These are phyloP conservation scores for Euphrasia arctica DNA, from an alignment of 305 asterid genomes.

Conservation along the genomic window DNA sequence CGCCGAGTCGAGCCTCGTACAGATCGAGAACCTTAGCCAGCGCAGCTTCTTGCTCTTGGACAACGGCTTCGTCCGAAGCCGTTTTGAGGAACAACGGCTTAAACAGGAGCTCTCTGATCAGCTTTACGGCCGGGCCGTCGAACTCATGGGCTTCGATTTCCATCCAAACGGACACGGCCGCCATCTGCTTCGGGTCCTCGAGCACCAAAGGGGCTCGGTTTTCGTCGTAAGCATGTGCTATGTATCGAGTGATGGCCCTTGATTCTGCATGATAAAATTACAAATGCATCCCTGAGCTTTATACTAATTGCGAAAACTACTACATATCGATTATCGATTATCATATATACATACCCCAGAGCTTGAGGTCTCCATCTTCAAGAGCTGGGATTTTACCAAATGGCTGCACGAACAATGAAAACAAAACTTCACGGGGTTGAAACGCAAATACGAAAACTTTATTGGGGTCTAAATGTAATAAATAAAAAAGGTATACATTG, in stretches of 20 bases:
- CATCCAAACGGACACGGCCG: constrained; percentile 32
- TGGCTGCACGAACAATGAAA: constrained; percentile 34
- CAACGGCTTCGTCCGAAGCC: constrained; percentile 32
- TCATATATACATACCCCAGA: constrained; percentile 26
- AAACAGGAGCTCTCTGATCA: constrained; percentile 35
- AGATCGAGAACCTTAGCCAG: constrained; percentile 41
- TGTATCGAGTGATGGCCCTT: constrained; percentile 39
- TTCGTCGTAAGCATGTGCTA: constrained; percentile 27
- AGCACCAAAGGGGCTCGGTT: constrained; percentile 32
- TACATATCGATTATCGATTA: too few relatives aligned
- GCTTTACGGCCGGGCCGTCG: constrained; percentile 32
- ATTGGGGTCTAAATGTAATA: too few relatives aligned
- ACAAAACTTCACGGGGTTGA: background rate
- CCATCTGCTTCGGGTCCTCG: constrained; percentile 42
- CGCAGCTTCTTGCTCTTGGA: constrained; percentile 21
- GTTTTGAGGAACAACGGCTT: constrained; percentile 35
- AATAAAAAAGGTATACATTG: constrained; percentile 18
- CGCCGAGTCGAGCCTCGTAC: constrained; percentile 32
- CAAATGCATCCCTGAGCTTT: background rate
- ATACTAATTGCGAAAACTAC: background rate
- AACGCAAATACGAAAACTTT: too few relatives aligned
- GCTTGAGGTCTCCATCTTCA: too few relatives aligned
- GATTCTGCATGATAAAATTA: constrained; percentile 34
- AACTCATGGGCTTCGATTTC: constrained; percentile 49
- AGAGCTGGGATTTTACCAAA: constrained; percentile 51